A percentile compares a stretch with the other conserved stretches of the same genome.
Conservation (phyloP, 78 protist species). For the Monocercomonoides exilis region DNA sequence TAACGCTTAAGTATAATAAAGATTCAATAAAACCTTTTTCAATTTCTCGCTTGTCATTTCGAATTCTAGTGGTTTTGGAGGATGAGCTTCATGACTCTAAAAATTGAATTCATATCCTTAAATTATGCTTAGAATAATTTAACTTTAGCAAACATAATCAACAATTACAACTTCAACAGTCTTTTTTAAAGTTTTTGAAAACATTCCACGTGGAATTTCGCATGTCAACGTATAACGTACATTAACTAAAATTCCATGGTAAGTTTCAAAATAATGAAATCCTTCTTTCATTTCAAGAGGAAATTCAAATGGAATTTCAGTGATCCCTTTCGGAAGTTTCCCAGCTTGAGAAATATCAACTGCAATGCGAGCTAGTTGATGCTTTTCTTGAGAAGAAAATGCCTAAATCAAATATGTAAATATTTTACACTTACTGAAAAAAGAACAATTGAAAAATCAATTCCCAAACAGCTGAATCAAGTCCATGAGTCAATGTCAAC, state of each 20-base stretch:
- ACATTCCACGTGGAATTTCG: conserved; percentile 52
- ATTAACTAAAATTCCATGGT: conserved; percentile 79
- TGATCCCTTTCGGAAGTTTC: conserved; percentile 50
- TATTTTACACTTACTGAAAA: neutral
- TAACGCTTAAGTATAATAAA: neutral
- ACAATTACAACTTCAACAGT: conserved; percentile 52
- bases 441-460: neutral
- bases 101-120: conserved; percentile 20
- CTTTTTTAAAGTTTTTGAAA: conserved; percentile 46
- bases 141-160: neutral
- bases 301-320: conserved; percentile 77
- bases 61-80: conserved; percentile 6
- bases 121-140: neutral
- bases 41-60: conserved; percentile 26
- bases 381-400: neutral
- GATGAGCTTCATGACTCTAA: conserved; percentile 15
- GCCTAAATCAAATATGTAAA: neutral
- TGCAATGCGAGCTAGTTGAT: conserved; percentile 38
- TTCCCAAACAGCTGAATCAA: neutral
- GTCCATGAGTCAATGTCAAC: neutral
- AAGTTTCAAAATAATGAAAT: conserved; percentile 56
- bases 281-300: conserved; percentile 44
- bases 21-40: neutral
- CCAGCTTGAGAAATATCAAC: conserved; percentile 43
- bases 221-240: conserved; percentile 15